These are phyloP conservation scores for Gossypium longicalyx DNA, from an alignment of 345 rosid genomes.

Conservation along the genomic window DNA sequence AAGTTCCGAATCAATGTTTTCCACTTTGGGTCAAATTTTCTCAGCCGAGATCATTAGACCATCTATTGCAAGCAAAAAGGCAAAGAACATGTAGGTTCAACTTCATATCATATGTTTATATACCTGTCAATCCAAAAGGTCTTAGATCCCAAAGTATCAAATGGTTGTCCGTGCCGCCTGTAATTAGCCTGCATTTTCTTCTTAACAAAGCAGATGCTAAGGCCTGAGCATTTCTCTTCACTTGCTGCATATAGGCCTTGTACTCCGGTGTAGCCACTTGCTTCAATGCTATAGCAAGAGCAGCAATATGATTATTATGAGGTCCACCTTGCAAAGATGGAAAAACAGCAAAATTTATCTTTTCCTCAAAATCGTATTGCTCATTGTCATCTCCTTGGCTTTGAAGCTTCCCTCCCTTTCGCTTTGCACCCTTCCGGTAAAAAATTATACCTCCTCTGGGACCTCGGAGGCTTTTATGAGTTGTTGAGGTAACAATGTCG, in stretches of 20 bases:
- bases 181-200: constrained; percentile 72
- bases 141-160: constrained; percentile 90
- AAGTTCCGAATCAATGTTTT: too few relatives aligned
- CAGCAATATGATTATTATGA: constrained; percentile 86
- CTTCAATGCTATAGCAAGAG: constrained; percentile 65
- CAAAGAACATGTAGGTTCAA: not conserved
- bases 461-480: constrained; percentile 87
- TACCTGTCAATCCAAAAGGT: constrained; percentile 76
- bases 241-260: constrained; percentile 79
- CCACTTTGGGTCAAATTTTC: too few relatives aligned
- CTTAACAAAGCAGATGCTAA: constrained; percentile 64
- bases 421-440: constrained; percentile 67
- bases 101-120: not conserved
- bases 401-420: constrained; percentile 47
- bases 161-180: constrained; percentile 92
- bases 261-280: constrained; percentile 72
- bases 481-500: constrained; percentile 89
- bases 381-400: constrained; percentile 51
- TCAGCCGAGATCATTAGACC: not conserved
- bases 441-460: constrained; percentile 92
- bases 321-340: constrained; percentile 94
- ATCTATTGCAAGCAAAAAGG: not conserved
- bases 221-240: constrained; percentile 78
- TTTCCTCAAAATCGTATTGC: constrained; percentile 80
- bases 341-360: constrained; percentile 80